Conservation (phyloP, 805 yeast genomes). For the Ogataea saltuana region DNA sequence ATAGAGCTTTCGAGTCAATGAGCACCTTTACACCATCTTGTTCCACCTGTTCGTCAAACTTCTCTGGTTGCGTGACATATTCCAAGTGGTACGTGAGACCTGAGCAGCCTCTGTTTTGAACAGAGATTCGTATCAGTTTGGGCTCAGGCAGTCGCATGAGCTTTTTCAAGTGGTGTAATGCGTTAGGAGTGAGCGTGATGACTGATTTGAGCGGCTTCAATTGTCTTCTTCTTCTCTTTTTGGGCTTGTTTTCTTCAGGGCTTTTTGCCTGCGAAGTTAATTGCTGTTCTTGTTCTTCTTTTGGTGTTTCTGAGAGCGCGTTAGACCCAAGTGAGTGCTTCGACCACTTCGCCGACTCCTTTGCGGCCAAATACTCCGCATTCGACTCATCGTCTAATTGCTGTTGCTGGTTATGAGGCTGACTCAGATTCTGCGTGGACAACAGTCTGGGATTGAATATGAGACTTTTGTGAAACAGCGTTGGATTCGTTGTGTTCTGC, state of each 20-base stretch:
- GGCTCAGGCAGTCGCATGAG: constrained; percentile 83
- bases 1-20: constrained; percentile 93
- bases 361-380: constrained; percentile 12
- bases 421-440: constrained; percentile 5
- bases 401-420: constrained; percentile 11
- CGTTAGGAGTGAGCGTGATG: constrained; percentile 75
- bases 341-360: constrained; percentile 29
- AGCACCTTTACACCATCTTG: constrained; percentile 93
- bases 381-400: constrained; percentile 12
- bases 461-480: background rate
- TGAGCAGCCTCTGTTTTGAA: constrained; percentile 95
- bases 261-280: background rate
- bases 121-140: constrained; percentile 86
- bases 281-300: constrained; percentile 8
- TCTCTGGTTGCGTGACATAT: constrained; percentile 87
- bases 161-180: constrained; percentile 66
- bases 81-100: constrained; percentile 91
- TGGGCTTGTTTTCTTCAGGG: constrained; percentile 14
- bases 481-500: background rate
- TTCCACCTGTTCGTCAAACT: constrained; percentile 89
- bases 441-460: background rate
- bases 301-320: constrained; percentile 14
- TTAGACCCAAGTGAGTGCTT: constrained; percentile 36
- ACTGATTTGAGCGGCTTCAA: constrained; percentile 89
- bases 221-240: constrained; percentile 50